A percentile compares a stretch with the other conserved stretches of the same genome.
Conservation (phyloP, 1,284 basidiomycete species). For the Vanrija humicola region DNA sequence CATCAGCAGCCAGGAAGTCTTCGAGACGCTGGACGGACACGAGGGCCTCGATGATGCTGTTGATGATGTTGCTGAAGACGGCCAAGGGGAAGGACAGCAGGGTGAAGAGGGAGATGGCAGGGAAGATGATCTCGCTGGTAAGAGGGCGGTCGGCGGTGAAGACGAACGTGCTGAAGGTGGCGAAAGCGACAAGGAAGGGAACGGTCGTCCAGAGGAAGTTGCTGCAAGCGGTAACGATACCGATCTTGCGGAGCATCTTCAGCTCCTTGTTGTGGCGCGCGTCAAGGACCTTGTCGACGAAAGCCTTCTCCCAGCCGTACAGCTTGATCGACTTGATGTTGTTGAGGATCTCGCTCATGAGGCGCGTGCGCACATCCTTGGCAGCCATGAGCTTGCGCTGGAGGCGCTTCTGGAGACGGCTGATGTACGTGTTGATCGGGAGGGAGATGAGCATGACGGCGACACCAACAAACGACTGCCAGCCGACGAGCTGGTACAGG, state of each 20-base stretch:
- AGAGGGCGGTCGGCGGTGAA: conserved; percentile 65
- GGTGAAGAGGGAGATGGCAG: conserved; percentile 88
- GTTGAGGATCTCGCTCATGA: conserved; percentile 62
- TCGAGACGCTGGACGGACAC: conserved; percentile 80
- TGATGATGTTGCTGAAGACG: conserved; percentile 56
- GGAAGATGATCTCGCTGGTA: conserved; percentile 90
- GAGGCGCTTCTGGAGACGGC: conserved; percentile 69
- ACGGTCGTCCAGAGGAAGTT: conserved; percentile 45
- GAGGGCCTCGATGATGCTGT: conserved; percentile 56
- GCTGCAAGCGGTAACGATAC: conserved; percentile 55
- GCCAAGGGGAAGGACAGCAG: conserved; percentile 82
- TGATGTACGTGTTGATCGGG: conserved; percentile 75
- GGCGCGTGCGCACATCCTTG: conserved; percentile 56
- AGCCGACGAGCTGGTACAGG: conserved; percentile 81
- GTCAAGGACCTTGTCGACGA: conserved; percentile 62
- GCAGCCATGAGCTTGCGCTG: conserved; percentile 90
- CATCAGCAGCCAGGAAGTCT: conserved; percentile 70
- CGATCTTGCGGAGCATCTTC: conserved; percentile 74
- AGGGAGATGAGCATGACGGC: conserved; percentile 77
- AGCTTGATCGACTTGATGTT: conserved; percentile 76
- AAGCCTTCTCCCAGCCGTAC: conserved; percentile 73
- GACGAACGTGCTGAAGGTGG: conserved; percentile 76
- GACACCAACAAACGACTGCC: conserved; percentile 88
- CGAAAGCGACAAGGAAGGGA: conserved; percentile 71
- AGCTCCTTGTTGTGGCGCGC: conserved; percentile 84